Evolutionary conservation across 192 early-diverging fungal genomes (phyloP).

Genomic region (Linnemannia schmuckeri): DNA sequence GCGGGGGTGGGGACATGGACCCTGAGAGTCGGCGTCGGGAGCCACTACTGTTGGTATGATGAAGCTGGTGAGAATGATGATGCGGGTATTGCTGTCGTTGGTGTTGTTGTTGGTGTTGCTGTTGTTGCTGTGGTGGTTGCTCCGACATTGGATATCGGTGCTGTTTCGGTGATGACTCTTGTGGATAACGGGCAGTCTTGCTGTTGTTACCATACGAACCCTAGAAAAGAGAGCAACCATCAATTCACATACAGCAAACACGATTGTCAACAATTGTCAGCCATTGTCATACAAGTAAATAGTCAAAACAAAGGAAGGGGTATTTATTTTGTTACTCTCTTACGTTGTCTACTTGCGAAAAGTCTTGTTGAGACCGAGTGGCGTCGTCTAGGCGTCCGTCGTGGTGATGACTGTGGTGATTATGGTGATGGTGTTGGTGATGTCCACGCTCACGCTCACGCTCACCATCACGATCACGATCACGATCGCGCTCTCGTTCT

Average conservation of each 20-base stretch:
- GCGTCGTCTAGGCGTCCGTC: conserved; percentile 22
- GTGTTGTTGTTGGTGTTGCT: conserved; percentile 12
- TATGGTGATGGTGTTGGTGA: not conserved
- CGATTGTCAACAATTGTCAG: not conserved
- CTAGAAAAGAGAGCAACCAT: not conserved
- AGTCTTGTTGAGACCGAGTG: conserved; percentile 23
- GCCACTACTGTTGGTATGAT: not conserved
- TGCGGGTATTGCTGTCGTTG: conserved; percentile 15
- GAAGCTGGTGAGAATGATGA: conserved; percentile 5
- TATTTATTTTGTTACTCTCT: conserved; percentile 9
- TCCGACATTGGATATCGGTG: not conserved
- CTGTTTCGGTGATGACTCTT: not conserved
- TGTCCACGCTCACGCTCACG: conserved; percentile 19
- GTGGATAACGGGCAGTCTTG: not conserved
- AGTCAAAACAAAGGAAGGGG: not conserved
- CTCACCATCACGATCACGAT: not conserved
- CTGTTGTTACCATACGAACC: not conserved
- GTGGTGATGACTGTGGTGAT: conserved; percentile 8
- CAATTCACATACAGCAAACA: not conserved
- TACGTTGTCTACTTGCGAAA: conserved; percentile 32
- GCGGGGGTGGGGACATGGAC: conserved; percentile 45
- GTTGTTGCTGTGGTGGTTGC: conserved; percentile 18
- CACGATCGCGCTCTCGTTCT: not conserved
- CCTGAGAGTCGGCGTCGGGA: not conserved
- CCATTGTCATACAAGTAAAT: not conserved